Evolutionary conservation across 2,329 filamentous ascomycete genomes (phyloP).

Genomic region (Paecilomyces fulvus): DNA sequence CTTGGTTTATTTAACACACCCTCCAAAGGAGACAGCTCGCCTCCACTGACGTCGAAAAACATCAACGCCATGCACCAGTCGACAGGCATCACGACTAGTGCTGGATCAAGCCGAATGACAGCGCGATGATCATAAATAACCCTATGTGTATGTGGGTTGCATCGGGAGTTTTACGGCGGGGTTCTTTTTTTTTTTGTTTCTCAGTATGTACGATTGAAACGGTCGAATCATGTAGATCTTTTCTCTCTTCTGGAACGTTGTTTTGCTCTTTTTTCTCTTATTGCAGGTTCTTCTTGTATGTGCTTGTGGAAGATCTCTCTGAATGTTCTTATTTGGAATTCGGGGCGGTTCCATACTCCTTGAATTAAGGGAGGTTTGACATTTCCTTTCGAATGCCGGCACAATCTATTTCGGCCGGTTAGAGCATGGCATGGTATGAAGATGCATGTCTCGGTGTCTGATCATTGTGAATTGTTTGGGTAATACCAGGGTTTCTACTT

Average conservation of each 20-base stretch:
- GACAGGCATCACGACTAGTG: slow-evolving; percentile 18
- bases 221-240: background rate
- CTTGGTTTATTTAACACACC: slow-evolving; percentile 24
- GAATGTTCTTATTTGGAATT: background rate
- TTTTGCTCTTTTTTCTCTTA: background rate
- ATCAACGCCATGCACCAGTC: slow-evolving; percentile 24
- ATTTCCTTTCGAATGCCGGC: background rate
- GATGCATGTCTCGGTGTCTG: background rate
- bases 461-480: background rate
- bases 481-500: background rate
- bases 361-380: background rate
- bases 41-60: slow-evolving; percentile 21
- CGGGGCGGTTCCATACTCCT: background rate
- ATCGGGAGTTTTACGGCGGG: slow-evolving; percentile 9
- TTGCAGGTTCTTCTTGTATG: background rate
- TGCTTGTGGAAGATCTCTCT: background rate
- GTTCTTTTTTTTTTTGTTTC: background rate
- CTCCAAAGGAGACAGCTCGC: slow-evolving; percentile 23
- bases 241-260: background rate
- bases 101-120: slow-evolving; percentile 23
- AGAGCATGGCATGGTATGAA: background rate
- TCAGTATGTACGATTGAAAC: background rate
- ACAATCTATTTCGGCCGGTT: background rate
- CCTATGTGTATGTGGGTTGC: slow-evolving; percentile 1
- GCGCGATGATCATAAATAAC: slow-evolving; percentile 17